phyloP scores from a whole-genome alignment of 1,284 basidiomycete genomes.

The Hemileia vastatrix region DNA sequence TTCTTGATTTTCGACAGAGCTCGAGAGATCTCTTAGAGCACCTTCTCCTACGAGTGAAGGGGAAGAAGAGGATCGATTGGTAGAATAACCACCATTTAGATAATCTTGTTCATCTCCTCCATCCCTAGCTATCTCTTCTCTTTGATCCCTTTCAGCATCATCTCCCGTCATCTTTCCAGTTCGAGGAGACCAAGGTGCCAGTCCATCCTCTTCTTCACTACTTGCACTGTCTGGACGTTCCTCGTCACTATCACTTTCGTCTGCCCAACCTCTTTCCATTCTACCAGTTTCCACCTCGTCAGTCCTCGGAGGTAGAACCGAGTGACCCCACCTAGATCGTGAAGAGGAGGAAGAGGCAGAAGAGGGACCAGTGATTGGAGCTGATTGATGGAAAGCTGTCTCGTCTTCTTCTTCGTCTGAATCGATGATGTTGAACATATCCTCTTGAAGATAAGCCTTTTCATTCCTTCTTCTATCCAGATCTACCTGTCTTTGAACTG shows the following conservation, averaged over 20 bases:
- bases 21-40: neutral
- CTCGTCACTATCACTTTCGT: neutral
- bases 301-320: neutral
- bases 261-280: neutral
- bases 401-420: slow-evolving; percentile 15
- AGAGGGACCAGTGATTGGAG: neutral
- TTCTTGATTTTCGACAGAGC: neutral
- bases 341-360: neutral
- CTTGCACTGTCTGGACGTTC: neutral
- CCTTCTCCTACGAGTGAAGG: neutral
- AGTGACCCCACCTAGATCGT: neutral
- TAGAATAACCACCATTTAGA: neutral
- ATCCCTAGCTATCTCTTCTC: neutral
- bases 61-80: neutral
- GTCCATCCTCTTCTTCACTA: neutral
- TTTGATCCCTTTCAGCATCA: neutral
- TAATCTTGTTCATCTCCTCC: neutral
- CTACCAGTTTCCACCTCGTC: slow-evolving; percentile 10
- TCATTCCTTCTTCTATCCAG: slow-evolving; percentile 27
- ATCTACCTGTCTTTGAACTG: slow-evolving; percentile 29
- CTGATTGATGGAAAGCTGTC: slow-evolving; percentile 12
- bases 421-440: slow-evolving; percentile 24
- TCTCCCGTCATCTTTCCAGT: neutral
- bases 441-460: slow-evolving; percentile 25
- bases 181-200: neutral